These are phyloP conservation scores for Tylopilus plumbeoviolaceoides DNA, from an alignment of 768 basidiomycete species.

Conservation along the genomic window DNA sequence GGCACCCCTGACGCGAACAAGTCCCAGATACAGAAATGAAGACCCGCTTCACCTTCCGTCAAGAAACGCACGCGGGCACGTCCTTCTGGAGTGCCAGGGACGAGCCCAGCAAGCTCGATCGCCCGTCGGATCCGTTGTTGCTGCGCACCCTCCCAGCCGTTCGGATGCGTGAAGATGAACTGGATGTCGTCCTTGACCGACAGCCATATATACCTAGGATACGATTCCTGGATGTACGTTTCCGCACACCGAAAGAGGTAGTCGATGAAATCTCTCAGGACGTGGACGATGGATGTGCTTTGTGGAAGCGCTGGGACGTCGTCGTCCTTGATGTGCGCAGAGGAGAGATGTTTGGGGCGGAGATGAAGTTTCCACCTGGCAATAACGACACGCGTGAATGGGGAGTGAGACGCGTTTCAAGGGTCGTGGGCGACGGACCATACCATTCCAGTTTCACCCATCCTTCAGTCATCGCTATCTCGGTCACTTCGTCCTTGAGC, in stretches of 20 bases:
- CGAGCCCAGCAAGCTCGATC: slow-evolving; percentile 45
- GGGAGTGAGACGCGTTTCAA: not conserved
- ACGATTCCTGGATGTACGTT: slow-evolving; percentile 42
- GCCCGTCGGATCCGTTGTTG: slow-evolving; percentile 51
- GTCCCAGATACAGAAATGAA: slow-evolving; percentile 50
- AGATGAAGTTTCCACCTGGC: slow-evolving; percentile 37
- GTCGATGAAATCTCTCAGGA: slow-evolving; percentile 43
- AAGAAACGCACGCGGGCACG: slow-evolving; percentile 46
- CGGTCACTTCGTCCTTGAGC: slow-evolving; percentile 31
- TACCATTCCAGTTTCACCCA: slow-evolving; percentile 46
- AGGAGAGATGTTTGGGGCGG: slow-evolving; percentile 28
- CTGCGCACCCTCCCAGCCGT: slow-evolving; percentile 59
- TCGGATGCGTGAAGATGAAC: slow-evolving; percentile 55
- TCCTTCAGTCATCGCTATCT: slow-evolving; percentile 34
- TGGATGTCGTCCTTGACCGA: slow-evolving; percentile 39
- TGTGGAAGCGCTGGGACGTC: slow-evolving; percentile 38
- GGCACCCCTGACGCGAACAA: slow-evolving; percentile 9
- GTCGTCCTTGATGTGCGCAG: slow-evolving; percentile 22
- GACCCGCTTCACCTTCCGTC: slow-evolving; percentile 58
- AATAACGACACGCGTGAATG: not conserved
- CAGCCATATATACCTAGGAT: slow-evolving; percentile 41
- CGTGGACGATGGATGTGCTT: slow-evolving; percentile 33
- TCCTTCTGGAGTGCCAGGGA: slow-evolving; percentile 36
- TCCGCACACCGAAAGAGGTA: slow-evolving; percentile 42
- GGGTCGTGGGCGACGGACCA: slow-evolving; percentile 26